phyloP scores from a whole-genome alignment of 345 rosid genomes.

The Lumnitzera littorea region DNA sequence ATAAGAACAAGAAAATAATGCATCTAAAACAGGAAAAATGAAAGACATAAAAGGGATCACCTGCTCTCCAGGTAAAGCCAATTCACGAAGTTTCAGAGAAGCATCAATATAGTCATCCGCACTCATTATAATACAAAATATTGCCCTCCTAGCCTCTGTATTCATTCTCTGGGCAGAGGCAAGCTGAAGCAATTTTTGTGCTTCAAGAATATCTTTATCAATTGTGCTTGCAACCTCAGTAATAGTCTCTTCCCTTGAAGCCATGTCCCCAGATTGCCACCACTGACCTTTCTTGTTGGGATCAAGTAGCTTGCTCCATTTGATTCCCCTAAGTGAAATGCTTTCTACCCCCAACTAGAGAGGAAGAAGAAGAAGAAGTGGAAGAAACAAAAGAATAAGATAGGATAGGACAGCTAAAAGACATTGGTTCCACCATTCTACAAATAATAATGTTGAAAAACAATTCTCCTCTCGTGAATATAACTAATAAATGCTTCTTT shows the following conservation, averaged over 20 bases:
- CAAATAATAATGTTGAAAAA: too few relatives aligned
- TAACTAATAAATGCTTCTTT: too few relatives aligned
- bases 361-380: constrained; percentile 1
- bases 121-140: constrained; percentile 90
- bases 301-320: constrained; percentile 88
- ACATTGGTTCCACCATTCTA: too few relatives aligned
- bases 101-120: constrained; percentile 91
- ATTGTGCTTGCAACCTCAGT: constrained; percentile 76
- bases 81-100: constrained; percentile 75
- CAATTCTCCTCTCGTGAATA: too few relatives aligned
- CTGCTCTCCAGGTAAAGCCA: constrained; percentile 83
- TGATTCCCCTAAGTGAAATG: constrained; percentile 62
- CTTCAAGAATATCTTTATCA: constrained; percentile 73
- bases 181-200: constrained; percentile 86
- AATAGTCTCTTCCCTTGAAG: constrained; percentile 26
- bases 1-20: neutral
- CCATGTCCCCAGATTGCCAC: constrained; percentile 73
- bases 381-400: neutral
- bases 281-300: constrained; percentile 89
- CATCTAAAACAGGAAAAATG: neutral
- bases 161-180: constrained; percentile 93
- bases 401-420: neutral
- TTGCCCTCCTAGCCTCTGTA: constrained; percentile 83
- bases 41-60: constrained; percentile 18
- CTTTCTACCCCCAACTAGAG: constrained; percentile 64